phyloP scores from a whole-genome alignment of 306 rosid species.

The Elaeagnus macrophylla region DNA sequence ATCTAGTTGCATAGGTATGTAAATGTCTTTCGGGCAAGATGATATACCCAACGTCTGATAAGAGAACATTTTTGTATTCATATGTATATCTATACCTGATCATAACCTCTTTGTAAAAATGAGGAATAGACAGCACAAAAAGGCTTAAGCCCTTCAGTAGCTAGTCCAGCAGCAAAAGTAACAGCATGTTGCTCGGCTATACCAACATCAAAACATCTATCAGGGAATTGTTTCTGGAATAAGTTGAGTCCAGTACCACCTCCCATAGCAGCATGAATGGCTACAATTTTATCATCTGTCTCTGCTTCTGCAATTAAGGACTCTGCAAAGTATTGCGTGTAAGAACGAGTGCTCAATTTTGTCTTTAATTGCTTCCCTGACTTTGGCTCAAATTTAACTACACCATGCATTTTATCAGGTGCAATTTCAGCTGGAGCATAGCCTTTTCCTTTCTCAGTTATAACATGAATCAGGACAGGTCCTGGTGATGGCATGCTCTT shows the following conservation, averaged over 20 bases:
- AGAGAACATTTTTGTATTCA: too few species aligned
- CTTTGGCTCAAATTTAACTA: constrained; percentile 47
- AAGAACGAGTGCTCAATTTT: constrained; percentile 26
- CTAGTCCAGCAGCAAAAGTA: constrained; percentile 59
- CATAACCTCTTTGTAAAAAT: constrained; percentile 54
- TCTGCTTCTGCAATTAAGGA: constrained; percentile 55
- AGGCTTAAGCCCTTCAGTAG: constrained; percentile 52
- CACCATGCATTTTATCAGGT: constrained; percentile 70
- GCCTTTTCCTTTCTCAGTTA: constrained; percentile 66
- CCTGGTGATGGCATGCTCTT: constrained; percentile 40
- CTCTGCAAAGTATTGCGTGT: constrained; percentile 49
- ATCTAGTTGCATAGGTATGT: too few species aligned
- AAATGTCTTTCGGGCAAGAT: too few species aligned
- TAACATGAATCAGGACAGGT: constrained; percentile 50
- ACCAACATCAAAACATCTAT: constrained; percentile 58
- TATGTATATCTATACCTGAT: constrained; percentile 35
- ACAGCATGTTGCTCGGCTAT: constrained; percentile 68
- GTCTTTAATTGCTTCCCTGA: constrained; percentile 49
- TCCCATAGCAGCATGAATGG: constrained; percentile 76
- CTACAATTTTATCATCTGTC: constrained; percentile 34
- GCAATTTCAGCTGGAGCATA: constrained; percentile 57
- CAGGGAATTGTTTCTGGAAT: constrained; percentile 46
- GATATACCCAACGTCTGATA: too few species aligned
- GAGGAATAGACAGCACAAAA: constrained; percentile 62
- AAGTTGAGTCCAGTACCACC: constrained; percentile 68